Evolutionary conservation across 305 asterid species (phyloP), one percentile per base, ranked within the genome.

Genomic region (Plantago lanceolata): DNA sequence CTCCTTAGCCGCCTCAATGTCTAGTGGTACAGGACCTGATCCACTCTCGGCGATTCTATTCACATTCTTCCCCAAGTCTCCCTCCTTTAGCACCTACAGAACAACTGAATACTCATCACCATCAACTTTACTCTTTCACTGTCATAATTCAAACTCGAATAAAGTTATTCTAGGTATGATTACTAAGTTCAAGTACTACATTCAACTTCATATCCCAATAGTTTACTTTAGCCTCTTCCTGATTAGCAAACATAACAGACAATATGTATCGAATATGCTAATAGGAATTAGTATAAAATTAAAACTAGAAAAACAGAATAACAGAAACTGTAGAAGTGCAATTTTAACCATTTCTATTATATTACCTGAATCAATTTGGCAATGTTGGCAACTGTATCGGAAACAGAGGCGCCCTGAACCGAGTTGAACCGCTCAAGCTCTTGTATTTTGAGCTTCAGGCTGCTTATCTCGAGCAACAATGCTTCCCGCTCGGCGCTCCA

Each of bases 401-500:
- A 52, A 61, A 78, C 81, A 0, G 95, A 71, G 29, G 76, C 61
- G 33, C 79, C 85, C 67, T 79, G 88, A 49, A 78, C 62, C 33
- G 93, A 73, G 29, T 68, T 77, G 45, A 63, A 81, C 20, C 73
- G 80, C 68, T 85, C 84, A 17, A 87, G 80, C 64, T 89, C 91
- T 58, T 92, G 79, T 28, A 89, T 59, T 65, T 73, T 79, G 59
- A 77, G 81, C 61, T 77, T 75, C 14, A 92, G 82, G 63, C 66
- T 47, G 59, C 63, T 81, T 65, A 92, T 87, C 66, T 92, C 80
- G 6, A 72, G 76, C 73, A 87, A 68, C 68, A 87, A 69, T 3
- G 86, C 78, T 35, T 78, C 83, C 64, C 90, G 82, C 73, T 92
- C 95, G 21, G 76, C 71, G 53, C 76, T 81, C 98, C 98, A 92